These are phyloP conservation scores for Fusarium longipes DNA, from an alignment of 2,329 filamentous ascomycete genomes.

Conservation along the genomic window DNA sequence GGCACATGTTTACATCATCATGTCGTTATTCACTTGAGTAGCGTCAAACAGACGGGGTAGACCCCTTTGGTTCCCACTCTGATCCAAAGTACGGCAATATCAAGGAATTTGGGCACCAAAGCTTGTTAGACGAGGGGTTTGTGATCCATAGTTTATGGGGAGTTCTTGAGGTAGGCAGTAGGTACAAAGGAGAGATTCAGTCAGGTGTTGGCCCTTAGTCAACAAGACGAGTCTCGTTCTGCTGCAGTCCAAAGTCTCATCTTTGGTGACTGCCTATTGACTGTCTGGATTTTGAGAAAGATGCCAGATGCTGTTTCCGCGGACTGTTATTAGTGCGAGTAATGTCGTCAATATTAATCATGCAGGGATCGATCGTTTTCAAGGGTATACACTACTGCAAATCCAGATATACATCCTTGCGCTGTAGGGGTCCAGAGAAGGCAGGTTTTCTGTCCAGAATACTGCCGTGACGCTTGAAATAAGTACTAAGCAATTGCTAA, in stretches of 20 bases:
- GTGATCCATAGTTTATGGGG: not conserved
- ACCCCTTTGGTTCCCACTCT: slow-evolving; percentile 16
- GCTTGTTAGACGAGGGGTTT: not conserved
- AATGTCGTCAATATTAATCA: not conserved
- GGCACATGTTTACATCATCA: slow-evolving; percentile 21
- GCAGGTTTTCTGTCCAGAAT: not conserved
- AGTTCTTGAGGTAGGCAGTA: not conserved
- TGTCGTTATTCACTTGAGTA: slow-evolving; percentile 12
- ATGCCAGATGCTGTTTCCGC: not conserved
- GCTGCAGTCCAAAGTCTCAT: not conserved
- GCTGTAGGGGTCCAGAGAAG: slow-evolving; percentile 5
- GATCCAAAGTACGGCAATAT: slow-evolving; percentile 3
- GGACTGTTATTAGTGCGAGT: not conserved
- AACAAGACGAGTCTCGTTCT: not conserved
- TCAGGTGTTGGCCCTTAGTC: no score
- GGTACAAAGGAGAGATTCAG: not conserved
- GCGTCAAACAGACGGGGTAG: slow-evolving; percentile 3
- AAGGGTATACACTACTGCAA: not conserved
- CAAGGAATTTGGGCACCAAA: slow-evolving; percentile 6
- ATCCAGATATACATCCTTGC: not conserved
- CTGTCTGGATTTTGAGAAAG: not conserved
- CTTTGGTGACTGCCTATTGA: not conserved
- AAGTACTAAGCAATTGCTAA: not conserved
- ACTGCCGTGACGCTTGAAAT: not conserved
- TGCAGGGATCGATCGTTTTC: slow-evolving; percentile 9